Evolutionary conservation across 345 rosid species (phyloP).

Genomic region (Dipteronia sinensis): DNA sequence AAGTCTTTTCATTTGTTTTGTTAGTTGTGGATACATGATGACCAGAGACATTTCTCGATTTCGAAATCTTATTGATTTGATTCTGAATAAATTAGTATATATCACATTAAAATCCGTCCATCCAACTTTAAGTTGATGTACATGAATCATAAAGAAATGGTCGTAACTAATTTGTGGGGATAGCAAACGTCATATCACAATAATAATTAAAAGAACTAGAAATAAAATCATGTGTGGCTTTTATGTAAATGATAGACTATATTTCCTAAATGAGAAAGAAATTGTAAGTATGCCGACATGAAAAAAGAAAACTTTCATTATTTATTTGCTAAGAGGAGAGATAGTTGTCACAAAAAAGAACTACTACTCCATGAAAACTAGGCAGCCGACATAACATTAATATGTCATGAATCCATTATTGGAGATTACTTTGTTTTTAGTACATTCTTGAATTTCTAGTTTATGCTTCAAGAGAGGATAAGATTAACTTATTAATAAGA

Average conservation of each 20-base stretch:
- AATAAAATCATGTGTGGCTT: neutral
- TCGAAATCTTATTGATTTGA: too few relatives aligned
- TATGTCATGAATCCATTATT: neutral
- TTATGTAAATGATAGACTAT: neutral
- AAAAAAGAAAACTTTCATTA: neutral
- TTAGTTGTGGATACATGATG: too few relatives aligned
- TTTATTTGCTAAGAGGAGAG: neutral
- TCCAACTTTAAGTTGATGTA: too few relatives aligned
- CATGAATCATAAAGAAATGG: too few relatives aligned
- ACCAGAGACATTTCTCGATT: too few relatives aligned
- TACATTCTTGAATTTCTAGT: neutral
- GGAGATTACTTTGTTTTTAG: neutral
- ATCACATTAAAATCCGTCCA: too few relatives aligned
- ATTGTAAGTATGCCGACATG: neutral
- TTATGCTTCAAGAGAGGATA: neutral
- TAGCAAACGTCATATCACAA: neutral
- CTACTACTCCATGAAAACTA: neutral
- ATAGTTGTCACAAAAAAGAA: neutral
- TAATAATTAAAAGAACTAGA: neutral
- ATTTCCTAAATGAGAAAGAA: neutral
- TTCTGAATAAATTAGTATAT: too few relatives aligned
- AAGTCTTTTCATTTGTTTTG: too few relatives aligned
- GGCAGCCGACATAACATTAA: neutral
- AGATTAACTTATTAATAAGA: neutral
- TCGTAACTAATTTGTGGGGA: too few relatives aligned